phyloP scores from a whole-genome alignment of 2,329 filamentous ascomycete species.

The Stachybotrys echinatus region DNA sequence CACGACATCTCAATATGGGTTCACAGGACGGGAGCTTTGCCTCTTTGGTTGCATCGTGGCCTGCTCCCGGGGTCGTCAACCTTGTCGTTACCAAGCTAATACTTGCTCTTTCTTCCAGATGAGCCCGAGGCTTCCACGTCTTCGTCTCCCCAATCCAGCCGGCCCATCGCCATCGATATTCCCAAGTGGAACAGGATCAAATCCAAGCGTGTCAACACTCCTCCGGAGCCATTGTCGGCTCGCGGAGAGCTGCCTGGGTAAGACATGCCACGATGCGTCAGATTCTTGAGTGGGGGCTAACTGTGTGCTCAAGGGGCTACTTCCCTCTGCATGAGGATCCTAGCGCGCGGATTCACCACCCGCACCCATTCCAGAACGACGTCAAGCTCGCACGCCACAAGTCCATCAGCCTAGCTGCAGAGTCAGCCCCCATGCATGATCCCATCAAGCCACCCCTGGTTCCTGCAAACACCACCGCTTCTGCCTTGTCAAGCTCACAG shows the following conservation, averaged over 20 bases:
- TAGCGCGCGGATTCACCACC: constrained; percentile 36
- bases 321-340: constrained; percentile 57
- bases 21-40: background rate
- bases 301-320: constrained; percentile 41
- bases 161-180: constrained; percentile 50
- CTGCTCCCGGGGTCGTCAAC: background rate
- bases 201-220: constrained; percentile 32
- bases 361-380: constrained; percentile 47
- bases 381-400: constrained; percentile 29
- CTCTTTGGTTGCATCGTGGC: background rate
- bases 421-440: constrained; percentile 19
- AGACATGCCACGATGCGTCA: constrained; percentile 11
- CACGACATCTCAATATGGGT: background rate
- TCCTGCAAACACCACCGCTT: constrained; percentile 5
- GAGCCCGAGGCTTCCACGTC: constrained; percentile 9
- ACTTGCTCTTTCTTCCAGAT: background rate
- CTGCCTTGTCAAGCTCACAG: background rate
- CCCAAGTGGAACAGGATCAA: constrained; percentile 35
- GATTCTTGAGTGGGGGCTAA: background rate
- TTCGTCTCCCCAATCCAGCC: constrained; percentile 21
- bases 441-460: constrained; percentile 19
- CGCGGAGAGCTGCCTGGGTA: constrained; percentile 56
- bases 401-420: constrained; percentile 25
- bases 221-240: constrained; percentile 47
- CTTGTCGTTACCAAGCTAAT: background rate